Percentiles rank a stretch among this genome's conserved stretches.
phyloP scores from a whole-genome alignment of 2,329 filamentous ascomycete genomes.

The Paraphaeosphaeria sporulosa region DNA sequence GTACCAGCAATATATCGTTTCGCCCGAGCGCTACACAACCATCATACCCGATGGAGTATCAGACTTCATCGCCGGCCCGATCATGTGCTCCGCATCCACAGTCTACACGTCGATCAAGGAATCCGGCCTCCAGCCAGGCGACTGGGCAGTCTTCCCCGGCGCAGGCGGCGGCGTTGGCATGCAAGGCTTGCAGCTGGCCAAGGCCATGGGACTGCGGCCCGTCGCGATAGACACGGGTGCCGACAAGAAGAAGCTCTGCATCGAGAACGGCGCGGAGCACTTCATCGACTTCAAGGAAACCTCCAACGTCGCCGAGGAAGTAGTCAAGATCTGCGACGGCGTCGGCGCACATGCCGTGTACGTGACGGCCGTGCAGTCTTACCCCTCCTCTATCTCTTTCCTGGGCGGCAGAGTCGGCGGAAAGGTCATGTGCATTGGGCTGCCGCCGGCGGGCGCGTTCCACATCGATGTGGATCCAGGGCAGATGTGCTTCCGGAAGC shows the following conservation, averaged over 20 bases:
- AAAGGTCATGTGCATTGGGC: conserved; percentile 62
- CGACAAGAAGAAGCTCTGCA: conserved; percentile 45
- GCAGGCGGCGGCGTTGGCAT: conserved; percentile 62
- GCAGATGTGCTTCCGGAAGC: conserved; percentile 46
- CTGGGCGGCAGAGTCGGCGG: conserved; percentile 58
- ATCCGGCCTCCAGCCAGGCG: conserved; percentile 56
- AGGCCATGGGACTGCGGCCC: conserved; percentile 48
- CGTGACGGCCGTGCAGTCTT: conserved; percentile 46
- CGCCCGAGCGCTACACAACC: conserved; percentile 62
- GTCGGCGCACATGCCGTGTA: conserved; percentile 51
- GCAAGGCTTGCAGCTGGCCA: conserved; percentile 61
- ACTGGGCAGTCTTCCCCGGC: conserved; percentile 60
- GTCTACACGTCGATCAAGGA: conserved; percentile 65
- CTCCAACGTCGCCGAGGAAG: conserved; percentile 42
- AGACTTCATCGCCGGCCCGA: conserved; percentile 65
- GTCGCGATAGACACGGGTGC: conserved; percentile 48
- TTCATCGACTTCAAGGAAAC: conserved; percentile 50
- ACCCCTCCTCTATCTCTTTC: conserved; percentile 36
- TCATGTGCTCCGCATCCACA: conserved; percentile 68
- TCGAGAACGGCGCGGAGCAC: conserved; percentile 44
- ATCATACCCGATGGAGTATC: conserved; percentile 64
- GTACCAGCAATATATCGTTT: conserved; percentile 67
- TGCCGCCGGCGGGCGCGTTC: conserved; percentile 43
- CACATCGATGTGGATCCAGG: conserved; percentile 46
- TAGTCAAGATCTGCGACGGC: conserved; percentile 44